A percentile compares a stretch with the other conserved stretches of the same genome.
Evolutionary conservation across 305 asterid genomes (phyloP).

Genomic region (Rubia peregrina): DNA sequence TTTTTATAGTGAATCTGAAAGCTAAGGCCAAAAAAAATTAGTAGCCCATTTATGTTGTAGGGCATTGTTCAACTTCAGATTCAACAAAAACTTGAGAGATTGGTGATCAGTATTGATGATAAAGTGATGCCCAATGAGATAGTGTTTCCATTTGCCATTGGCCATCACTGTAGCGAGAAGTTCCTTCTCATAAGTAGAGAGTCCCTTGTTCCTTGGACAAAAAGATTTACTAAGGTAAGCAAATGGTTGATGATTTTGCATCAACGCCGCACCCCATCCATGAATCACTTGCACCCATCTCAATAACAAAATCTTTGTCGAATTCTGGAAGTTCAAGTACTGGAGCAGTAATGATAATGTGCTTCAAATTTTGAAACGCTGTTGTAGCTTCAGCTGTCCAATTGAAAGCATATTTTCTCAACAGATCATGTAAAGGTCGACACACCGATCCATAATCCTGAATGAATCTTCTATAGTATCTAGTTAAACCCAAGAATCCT

Average conservation of each 20-base stretch:
- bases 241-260: not conserved
- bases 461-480: slow-evolving; percentile 4
- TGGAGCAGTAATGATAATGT: not conserved
- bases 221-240: not conserved
- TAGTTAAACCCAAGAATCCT: not conserved
- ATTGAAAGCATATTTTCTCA: not conserved
- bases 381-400: not conserved
- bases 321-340: not conserved
- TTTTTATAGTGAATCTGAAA: slow-evolving; percentile 5
- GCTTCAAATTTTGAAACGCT: not conserved
- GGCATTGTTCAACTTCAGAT: not conserved
- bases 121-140: not conserved
- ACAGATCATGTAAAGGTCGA: not conserved
- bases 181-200: not conserved
- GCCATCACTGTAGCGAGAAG: not conserved
- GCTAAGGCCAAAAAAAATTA: slow-evolving; percentile 10
- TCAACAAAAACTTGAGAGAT: not conserved
- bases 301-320: not conserved
- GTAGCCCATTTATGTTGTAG: slow-evolving; percentile 8
- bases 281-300: not conserved
- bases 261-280: not conserved
- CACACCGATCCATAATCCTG: not conserved
- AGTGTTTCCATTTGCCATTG: not conserved
- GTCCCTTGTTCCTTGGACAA: not conserved
- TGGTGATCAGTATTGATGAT: not conserved